These are phyloP conservation scores for Mrakia frigida DNA, from an alignment of 768 basidiomycete genomes.

Conservation along the genomic window DNA sequence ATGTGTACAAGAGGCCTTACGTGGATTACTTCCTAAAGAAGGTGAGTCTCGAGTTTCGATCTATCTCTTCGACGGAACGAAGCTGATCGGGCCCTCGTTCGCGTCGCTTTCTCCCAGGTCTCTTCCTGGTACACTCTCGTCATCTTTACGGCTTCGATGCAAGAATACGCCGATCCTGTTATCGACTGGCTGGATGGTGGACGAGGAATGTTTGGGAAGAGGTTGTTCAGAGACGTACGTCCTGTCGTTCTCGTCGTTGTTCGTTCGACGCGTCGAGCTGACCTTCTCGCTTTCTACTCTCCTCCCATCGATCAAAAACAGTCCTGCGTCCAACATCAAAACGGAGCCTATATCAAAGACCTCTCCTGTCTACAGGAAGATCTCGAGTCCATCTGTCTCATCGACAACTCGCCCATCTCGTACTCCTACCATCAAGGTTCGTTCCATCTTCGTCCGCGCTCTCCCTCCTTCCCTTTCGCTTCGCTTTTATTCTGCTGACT, in stretches of 20 bases:
- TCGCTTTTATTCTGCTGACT: neutral
- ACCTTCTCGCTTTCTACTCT: neutral
- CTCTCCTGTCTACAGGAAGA: constrained; percentile 80
- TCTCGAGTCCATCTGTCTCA: constrained; percentile 62
- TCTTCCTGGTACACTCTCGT: constrained; percentile 98
- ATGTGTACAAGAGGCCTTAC: constrained; percentile 97
- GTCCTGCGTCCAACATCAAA: constrained; percentile 88
- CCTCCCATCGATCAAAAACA: constrained; percentile 42
- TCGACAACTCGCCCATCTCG: constrained; percentile 31
- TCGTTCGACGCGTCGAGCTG: constrained; percentile 1
- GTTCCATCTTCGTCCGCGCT: constrained; percentile 36
- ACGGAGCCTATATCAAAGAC: constrained; percentile 93
- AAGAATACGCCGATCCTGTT: constrained; percentile 98
- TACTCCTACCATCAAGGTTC: constrained; percentile 82
- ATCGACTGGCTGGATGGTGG: constrained; percentile 99
- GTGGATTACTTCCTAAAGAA: constrained; percentile 91
- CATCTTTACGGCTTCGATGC: constrained; percentile 98
- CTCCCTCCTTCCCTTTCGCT: neutral
- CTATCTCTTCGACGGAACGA: neutral
- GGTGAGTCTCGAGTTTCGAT: constrained; percentile 47
- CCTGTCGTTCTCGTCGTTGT: neutral
- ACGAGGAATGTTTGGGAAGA: constrained; percentile 77
- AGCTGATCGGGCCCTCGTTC: neutral
- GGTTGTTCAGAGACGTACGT: constrained; percentile 84
- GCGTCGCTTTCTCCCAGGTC: constrained; percentile 55